phyloP scores from a whole-genome alignment of 352 stramenopile genomes.

The Globisporangium echinulatum region DNA sequence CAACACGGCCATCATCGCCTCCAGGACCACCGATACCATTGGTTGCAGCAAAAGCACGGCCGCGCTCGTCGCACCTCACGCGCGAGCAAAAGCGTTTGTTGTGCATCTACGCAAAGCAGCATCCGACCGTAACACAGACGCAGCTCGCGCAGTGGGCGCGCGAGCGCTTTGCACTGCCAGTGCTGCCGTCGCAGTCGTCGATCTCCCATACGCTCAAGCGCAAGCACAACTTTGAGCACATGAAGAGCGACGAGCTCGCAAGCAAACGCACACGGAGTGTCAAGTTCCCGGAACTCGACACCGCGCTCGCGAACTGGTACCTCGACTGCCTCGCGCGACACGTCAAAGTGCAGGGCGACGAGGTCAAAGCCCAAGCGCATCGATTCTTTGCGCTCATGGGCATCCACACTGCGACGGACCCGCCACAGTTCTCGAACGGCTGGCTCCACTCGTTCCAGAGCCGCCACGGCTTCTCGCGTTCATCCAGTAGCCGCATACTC shows the following conservation, averaged over 20 bases:
- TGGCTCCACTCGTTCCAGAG: conserved; percentile 84
- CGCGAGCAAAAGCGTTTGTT: conserved; percentile 27
- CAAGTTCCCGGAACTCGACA: conserved; percentile 73
- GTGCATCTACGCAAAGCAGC: conserved; percentile 29
- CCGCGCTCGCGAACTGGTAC: conserved; percentile 77
- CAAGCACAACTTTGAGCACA: conserved; percentile 60
- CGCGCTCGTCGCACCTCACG: neutral
- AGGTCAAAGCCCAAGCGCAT: conserved; percentile 68
- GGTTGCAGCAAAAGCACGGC: neutral
- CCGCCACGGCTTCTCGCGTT: conserved; percentile 57
- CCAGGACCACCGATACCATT: neutral
- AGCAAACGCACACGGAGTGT: conserved; percentile 73
- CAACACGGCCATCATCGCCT: neutral
- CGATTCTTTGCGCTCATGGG: conserved; percentile 62
- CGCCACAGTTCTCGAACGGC: conserved; percentile 81
- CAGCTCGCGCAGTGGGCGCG: conserved; percentile 72
- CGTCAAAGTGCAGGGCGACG: conserved; percentile 56
- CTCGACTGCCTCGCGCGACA: conserved; percentile 59
- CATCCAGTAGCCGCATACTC: conserved; percentile 15
- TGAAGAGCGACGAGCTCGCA: conserved; percentile 65
- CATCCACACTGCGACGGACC: conserved; percentile 23
- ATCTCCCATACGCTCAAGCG: conserved; percentile 83
- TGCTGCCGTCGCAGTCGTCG: conserved; percentile 68
- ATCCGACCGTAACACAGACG: conserved; percentile 65
- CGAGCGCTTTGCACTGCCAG: conserved; percentile 51